Evolutionary conservation across 129 eudicot genomes (phyloP), one percentile per base, ranked within the genome.

Genomic region (Kitagawia praeruptora): DNA sequence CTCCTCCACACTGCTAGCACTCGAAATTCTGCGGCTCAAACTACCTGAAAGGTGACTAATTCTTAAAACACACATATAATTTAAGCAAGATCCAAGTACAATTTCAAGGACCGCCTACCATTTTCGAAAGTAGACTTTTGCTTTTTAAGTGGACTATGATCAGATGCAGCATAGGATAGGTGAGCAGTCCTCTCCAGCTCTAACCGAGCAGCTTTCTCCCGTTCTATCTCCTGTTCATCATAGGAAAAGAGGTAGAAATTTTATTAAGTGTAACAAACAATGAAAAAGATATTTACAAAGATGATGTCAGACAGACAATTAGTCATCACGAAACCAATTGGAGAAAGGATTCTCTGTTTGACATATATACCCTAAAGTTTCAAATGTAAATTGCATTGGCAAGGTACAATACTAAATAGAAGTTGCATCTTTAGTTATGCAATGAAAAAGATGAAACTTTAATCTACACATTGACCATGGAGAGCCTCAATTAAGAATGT

Each of bases 1-100:
- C 83, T 95, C 97, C 85, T 90, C 97, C 91, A 92, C 85, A 80
- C 96, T 92, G 86, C 93, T 84, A 81, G 91, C 91, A 86, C 93
- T 92, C 75, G 98, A 90, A 71, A 90, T 85, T 85, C 86, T 95
- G 67, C 91, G 93, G n/a, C 83, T 80, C 89, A 92, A 84, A 61
- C 49, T 80, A 31, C 96, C 96, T 95, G 90, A 78, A 85, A 47
- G 76, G 69, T 47, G 80, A 40, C 67, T 42, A 45, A 16, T 61
- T 27, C 39, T 74, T 21, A 75, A 45, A 56, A 4, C 76, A 25
- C 27, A 79, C 54, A 82, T 25, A 28, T 19, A 69, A 21, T 47
- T n/a, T 31, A 47, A 48, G 15, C n/a, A 75, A 76, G 46, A 46
- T 27, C 63, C 15, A 0, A 10, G 15, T 46, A 78, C 19, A 79